Evolutionary conservation across 768 basidiomycete genomes (phyloP).

Genomic region (Botryobasidium botryosum): DNA sequence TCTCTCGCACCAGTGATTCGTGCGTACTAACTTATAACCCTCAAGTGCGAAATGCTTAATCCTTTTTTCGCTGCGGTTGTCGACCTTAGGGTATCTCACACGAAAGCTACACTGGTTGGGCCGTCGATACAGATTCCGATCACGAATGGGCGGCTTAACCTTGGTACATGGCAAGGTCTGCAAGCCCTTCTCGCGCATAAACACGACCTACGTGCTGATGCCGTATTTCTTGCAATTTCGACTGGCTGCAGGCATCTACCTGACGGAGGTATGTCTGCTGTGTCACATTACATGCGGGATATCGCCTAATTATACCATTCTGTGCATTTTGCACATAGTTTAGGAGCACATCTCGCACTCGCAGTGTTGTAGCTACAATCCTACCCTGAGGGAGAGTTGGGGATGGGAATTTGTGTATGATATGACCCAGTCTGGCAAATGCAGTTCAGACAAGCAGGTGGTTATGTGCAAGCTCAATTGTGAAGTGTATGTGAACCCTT

Average conservation of each 20-base stretch:
- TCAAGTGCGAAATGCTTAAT: background rate
- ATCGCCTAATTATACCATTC: background rate
- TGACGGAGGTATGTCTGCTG: background rate
- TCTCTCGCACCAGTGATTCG: conserved; percentile 42
- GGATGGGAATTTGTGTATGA: too few species aligned
- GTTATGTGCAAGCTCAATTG: too few species aligned
- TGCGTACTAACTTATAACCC: conserved; percentile 21
- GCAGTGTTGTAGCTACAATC: background rate
- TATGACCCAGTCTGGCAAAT: too few species aligned
- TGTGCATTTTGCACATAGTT: background rate
- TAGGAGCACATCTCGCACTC: background rate
- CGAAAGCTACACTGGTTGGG: conserved; percentile 75
- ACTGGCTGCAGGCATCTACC: too few species aligned
- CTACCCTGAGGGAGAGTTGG: too few species aligned
- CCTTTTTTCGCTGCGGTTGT: background rate
- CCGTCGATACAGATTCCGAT: conserved; percentile 73
- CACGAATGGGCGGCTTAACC: conserved; percentile 41
- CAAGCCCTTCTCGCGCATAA: background rate
- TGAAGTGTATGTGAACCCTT: too few species aligned
- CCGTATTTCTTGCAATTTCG: too few species aligned
- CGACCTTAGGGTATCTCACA: conserved; percentile 60
- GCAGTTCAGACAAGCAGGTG: too few species aligned
- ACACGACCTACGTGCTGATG: too few species aligned
- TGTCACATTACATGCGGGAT: too few species aligned
- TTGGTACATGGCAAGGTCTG: conserved; percentile 88